These are phyloP conservation scores for Chalaropsis ovoidea DNA, from an alignment of 2,329 filamentous ascomycete species.

Conservation along the genomic window DNA sequence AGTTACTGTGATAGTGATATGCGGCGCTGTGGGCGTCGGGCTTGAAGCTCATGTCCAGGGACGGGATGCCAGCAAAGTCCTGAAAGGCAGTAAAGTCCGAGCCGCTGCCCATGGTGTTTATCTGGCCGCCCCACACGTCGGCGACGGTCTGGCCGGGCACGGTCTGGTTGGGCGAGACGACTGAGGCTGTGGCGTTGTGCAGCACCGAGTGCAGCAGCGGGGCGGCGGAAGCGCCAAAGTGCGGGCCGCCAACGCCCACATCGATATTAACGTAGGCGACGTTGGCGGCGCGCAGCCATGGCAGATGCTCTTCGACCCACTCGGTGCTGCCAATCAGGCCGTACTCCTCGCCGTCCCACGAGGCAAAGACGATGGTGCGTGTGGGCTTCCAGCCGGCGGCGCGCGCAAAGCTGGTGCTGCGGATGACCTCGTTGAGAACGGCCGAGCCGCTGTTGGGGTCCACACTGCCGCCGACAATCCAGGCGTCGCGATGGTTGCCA, in stretches of 20 bases:
- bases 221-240: conserved; percentile 57
- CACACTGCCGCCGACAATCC: conserved; percentile 73
- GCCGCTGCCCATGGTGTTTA: conserved; percentile 59
- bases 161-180: conserved; percentile 68
- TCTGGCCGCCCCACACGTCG: conserved; percentile 55
- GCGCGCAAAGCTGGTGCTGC: conserved; percentile 61
- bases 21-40: conserved; percentile 40
- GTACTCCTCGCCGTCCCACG: conserved; percentile 77
- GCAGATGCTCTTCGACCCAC: conserved; percentile 83
- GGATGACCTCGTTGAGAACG: conserved; percentile 66
- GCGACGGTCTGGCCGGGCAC: conserved; percentile 58
- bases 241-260: conserved; percentile 55
- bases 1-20: conserved; percentile 84
- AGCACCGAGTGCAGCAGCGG: conserved; percentile 67
- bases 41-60: conserved; percentile 53
- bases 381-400: conserved; percentile 51
- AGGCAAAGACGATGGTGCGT: conserved; percentile 82
- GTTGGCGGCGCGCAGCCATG: conserved; percentile 63
- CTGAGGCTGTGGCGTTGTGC: conserved; percentile 51
- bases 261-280: conserved; percentile 84
- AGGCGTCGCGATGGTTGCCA: conserved; percentile 87
- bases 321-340: conserved; percentile 78
- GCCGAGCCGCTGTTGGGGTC: conserved; percentile 79
- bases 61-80: conserved; percentile 58
- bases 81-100: conserved; percentile 68